A percentile compares a stretch with the other conserved stretches of the same genome.
Evolutionary conservation across 2,329 filamentous ascomycete species (phyloP).

Genomic region (Talaromyces marneffei): DNA sequence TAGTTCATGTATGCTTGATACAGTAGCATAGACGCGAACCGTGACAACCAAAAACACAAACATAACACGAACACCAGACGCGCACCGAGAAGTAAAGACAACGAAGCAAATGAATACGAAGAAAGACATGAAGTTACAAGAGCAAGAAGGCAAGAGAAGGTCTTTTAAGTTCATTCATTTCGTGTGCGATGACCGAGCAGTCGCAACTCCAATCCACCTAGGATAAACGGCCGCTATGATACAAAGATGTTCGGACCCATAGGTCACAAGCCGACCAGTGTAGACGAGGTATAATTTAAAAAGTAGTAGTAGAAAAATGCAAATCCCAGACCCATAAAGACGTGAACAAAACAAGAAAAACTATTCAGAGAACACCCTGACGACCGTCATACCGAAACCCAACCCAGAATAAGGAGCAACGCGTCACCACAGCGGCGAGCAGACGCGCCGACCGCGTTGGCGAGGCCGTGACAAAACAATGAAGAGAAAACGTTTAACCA

Average conservation of each 20-base stretch:
- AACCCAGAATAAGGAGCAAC: constrained; percentile 35
- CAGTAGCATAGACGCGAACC: neutral
- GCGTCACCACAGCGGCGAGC: constrained; percentile 21
- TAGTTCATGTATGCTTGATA: neutral
- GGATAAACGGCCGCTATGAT: constrained; percentile 32
- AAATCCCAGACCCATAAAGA: constrained; percentile 39
- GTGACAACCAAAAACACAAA: neutral
- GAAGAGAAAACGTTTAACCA: constrained; percentile 56
- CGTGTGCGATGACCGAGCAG: constrained; percentile 7
- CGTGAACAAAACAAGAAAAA: constrained; percentile 33
- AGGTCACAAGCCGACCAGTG: constrained; percentile 31
- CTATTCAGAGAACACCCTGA: constrained; percentile 39
- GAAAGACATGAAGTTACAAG: neutral
- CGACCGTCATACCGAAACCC: constrained; percentile 42
- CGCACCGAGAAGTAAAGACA: neutral
- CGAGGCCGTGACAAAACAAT: constrained; percentile 28
- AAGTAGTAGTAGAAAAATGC: constrained; percentile 34
- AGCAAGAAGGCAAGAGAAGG: neutral
- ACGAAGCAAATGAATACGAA: neutral
- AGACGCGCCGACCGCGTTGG: constrained; percentile 23
- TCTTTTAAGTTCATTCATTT: constrained; percentile 12
- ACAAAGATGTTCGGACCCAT: constrained; percentile 34
- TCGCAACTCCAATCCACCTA: constrained; percentile 26
- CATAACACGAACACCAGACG: neutral
- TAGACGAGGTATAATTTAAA: constrained; percentile 15